Evolutionary conservation across 805 yeast species (phyloP).

Genomic region (Yamadazyma philogaea): DNA sequence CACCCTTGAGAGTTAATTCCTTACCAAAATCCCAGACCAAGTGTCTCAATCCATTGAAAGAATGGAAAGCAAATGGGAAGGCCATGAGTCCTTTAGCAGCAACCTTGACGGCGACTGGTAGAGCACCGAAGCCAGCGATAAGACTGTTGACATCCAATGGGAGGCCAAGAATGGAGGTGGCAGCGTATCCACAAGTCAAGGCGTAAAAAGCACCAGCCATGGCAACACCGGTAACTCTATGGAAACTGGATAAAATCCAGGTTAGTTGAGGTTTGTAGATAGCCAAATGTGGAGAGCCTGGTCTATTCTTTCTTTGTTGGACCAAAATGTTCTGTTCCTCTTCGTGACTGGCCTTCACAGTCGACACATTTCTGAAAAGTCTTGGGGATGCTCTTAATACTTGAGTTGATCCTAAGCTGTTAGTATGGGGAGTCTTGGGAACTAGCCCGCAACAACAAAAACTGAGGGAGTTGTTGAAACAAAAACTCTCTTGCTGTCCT

Average conservation of each 20-base stretch:
- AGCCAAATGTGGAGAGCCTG: conserved; percentile 83
- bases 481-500: too few species aligned
- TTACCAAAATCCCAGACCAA: conserved; percentile 88
- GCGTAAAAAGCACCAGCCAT: conserved; percentile 78
- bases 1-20: conserved; percentile 79
- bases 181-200: conserved; percentile 72
- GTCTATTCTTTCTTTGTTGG: conserved; percentile 84
- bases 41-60: conserved; percentile 87
- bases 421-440: conserved; percentile 3
- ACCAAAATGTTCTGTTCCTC: conserved; percentile 69
- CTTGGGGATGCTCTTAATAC: conserved; percentile 5
- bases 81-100: conserved; percentile 68
- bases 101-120: conserved; percentile 62
- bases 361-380: conserved; percentile 14
- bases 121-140: conserved; percentile 53
- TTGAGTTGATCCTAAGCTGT: conserved; percentile 7
- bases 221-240: conserved; percentile 84
- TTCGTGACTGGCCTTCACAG: conserved; percentile 49
- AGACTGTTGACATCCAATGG: conserved; percentile 59
- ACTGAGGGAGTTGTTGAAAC: background rate
- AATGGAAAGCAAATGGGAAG: conserved; percentile 84
- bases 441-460: background rate
- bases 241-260: conserved; percentile 73
- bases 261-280: conserved; percentile 93
- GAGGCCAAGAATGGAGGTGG: conserved; percentile 50